These are phyloP conservation scores for Pyrus betulifolia DNA, from an alignment of 306 rosid genomes.

Conservation along the genomic window DNA sequence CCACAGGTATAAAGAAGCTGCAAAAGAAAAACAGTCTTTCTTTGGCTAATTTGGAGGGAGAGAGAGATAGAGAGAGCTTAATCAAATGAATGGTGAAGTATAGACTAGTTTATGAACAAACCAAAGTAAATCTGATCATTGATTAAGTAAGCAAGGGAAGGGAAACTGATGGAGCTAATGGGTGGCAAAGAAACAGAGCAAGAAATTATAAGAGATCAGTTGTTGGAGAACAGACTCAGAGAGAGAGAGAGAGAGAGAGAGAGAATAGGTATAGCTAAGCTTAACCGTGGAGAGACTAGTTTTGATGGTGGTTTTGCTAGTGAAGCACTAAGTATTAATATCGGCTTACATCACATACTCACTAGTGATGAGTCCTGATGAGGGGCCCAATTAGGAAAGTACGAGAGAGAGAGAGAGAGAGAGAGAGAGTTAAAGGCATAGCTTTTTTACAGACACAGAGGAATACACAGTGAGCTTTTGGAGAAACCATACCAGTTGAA, in stretches of 20 bases:
- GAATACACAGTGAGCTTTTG: conserved; percentile 20
- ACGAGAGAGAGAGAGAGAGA: too few relatives aligned
- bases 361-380: neutral
- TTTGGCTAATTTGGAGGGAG: neutral
- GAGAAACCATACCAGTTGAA: neutral
- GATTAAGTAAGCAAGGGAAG: neutral
- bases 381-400: conserved; percentile 9
- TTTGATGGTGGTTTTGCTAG: conserved; percentile 22
- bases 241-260: conserved; percentile 3
- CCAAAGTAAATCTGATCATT: neutral
- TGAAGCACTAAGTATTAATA: conserved; percentile 42
- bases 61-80: too few relatives aligned
- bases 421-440: neutral
- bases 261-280: neutral
- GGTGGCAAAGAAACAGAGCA: neutral
- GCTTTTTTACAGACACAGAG: conserved; percentile 36
- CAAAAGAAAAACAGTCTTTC: neutral
- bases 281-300: neutral
- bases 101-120: too few relatives aligned
- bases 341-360: neutral
- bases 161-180: neutral
- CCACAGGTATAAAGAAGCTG: neutral
- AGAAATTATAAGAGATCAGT: neutral
- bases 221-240: neutral
- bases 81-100: too few relatives aligned